These are phyloP conservation scores for Lepidium sativum DNA, from an alignment of 345 rosid genomes.

Conservation along the genomic window DNA sequence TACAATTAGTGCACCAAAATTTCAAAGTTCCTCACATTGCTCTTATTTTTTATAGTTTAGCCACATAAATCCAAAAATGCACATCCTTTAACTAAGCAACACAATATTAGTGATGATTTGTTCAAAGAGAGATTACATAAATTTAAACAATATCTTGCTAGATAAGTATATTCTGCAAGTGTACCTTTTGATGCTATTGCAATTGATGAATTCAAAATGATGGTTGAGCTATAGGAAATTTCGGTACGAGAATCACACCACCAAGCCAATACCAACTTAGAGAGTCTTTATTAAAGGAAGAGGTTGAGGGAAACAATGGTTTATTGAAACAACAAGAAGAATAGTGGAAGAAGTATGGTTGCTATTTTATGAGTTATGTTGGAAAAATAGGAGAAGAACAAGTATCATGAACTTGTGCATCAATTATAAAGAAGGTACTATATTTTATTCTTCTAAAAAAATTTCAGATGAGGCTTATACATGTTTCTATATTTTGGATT, in stretches of 20 bases:
- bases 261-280: background rate
- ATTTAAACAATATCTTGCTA: background rate
- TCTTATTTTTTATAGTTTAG: background rate
- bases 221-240: background rate
- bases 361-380: background rate
- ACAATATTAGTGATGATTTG: background rate
- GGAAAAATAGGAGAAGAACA: background rate
- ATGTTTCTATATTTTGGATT: background rate
- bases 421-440: background rate
- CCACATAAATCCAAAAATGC: background rate
- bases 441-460: background rate
- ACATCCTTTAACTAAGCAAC: background rate
- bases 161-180: background rate
- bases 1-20: background rate
- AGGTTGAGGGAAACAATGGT: background rate
- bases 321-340: background rate
- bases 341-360: background rate
- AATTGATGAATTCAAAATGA: background rate
- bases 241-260: background rate
- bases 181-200: background rate
- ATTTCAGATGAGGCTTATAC: background rate
- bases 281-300: background rate
- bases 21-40: background rate
- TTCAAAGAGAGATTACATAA: background rate
- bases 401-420: constrained; percentile 5